Conservation (phyloP, 805 yeast genomes). For the Metschnikowia shivogae region DNA sequence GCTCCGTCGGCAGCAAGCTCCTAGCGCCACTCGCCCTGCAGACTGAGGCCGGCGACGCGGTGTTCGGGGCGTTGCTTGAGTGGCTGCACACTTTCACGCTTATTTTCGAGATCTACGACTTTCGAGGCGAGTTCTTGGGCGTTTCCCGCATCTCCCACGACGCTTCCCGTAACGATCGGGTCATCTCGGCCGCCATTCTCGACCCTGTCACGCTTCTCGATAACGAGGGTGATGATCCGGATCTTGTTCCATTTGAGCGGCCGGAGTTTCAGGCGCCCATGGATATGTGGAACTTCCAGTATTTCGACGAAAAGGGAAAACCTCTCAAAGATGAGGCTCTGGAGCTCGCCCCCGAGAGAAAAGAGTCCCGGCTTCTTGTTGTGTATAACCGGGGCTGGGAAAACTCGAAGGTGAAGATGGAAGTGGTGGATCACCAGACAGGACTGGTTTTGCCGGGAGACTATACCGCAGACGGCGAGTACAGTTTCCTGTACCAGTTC, state of each 20-base stretch:
- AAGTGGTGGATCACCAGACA: conserved; percentile 7
- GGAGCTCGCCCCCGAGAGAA: neutral
- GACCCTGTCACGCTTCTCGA: conserved; percentile 32
- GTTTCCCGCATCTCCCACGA: conserved; percentile 25
- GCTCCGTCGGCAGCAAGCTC: conserved; percentile 22
- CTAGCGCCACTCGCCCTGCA: conserved; percentile 22
- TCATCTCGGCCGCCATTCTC: conserved; percentile 20
- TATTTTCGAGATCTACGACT: conserved; percentile 38
- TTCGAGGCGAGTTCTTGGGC: conserved; percentile 27
- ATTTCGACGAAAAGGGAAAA: conserved; percentile 6
- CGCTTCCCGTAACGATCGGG: conserved; percentile 15
- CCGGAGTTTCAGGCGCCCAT: conserved; percentile 22
- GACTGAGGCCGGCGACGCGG: neutral
- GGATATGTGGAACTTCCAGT: conserved; percentile 28
- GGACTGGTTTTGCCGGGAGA: conserved; percentile 6
- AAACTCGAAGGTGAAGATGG: conserved; percentile 5
- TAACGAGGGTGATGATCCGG: conserved; percentile 26
- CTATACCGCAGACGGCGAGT: conserved; percentile 5
- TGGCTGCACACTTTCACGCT: conserved; percentile 22
- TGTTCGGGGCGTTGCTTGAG: neutral
- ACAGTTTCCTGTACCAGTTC: conserved; percentile 4
- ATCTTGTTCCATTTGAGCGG: conserved; percentile 12
- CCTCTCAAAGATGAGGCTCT: neutral
- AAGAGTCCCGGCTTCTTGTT: conserved; percentile 3
- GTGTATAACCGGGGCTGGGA: conserved; percentile 11